Conservation (phyloP, 805 yeast species). For the Scheffersomyces amazonensis region DNA sequence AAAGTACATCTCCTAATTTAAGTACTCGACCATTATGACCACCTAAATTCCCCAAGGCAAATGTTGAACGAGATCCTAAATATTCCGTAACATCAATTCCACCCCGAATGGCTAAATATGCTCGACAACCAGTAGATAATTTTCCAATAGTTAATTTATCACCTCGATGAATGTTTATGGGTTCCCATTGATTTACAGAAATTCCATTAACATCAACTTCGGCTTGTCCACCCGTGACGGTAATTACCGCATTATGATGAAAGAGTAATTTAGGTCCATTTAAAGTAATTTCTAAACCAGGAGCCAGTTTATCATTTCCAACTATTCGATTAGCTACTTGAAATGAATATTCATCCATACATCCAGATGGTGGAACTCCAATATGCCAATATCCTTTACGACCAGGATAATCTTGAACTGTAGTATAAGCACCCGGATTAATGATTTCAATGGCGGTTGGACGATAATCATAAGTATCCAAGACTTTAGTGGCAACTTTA, state of each 20-base stretch:
- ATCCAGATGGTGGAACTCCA: constrained; percentile 99
- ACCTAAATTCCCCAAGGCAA: constrained; percentile 90
- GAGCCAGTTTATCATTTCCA: constrained; percentile 78
- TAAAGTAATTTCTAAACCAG: constrained; percentile 87
- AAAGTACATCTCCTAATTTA: constrained; percentile 88
- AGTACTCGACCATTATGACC: constrained; percentile 92
- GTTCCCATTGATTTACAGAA: constrained; percentile 62
- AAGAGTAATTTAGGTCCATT: constrained; percentile 83
- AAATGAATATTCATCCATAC: constrained; percentile 93
- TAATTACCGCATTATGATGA: constrained; percentile 75
- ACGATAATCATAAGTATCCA: constrained; percentile 74
- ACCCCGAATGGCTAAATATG: constrained; percentile 85
- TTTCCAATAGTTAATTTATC: constrained; percentile 81
- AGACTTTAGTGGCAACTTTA: constrained; percentile 79
- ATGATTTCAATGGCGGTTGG: constrained; percentile 84
- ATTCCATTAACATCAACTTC: constrained; percentile 64
- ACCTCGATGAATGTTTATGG: constrained; percentile 69
- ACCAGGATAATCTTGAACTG: constrained; percentile 97
- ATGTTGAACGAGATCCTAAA: constrained; percentile 93
- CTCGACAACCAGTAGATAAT: constrained; percentile 78
- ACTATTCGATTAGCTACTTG: constrained; percentile 87
- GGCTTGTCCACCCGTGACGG: constrained; percentile 84
- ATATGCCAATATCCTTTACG: constrained; percentile 82
- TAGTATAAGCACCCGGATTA: constrained; percentile 74
- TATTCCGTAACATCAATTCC: constrained; percentile 94